Evolutionary conservation across 176 grass and related monocot genomes (phyloP).

Genomic region (Bolboschoenus planiculmis): DNA sequence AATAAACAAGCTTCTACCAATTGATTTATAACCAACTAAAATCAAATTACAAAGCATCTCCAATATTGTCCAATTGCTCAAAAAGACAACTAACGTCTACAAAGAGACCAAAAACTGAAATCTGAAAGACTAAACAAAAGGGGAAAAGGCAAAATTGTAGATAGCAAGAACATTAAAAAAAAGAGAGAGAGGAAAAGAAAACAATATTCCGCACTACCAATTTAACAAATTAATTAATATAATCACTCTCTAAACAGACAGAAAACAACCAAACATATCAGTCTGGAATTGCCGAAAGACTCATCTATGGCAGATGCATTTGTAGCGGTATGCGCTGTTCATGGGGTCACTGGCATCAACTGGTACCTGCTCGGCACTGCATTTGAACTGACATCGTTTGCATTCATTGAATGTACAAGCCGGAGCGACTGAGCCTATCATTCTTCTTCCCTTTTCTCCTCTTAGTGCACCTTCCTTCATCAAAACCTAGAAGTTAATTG

Average conservation of each 20-base stretch:
- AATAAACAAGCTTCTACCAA: not conserved
- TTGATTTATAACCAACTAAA: not conserved
- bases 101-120: not conserved
- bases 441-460: constrained; percentile 36
- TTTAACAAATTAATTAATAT: constrained; percentile 14
- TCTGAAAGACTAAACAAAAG: not conserved
- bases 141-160: not conserved
- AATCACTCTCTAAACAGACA: constrained; percentile 18
- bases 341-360: constrained; percentile 84
- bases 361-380: constrained; percentile 78
- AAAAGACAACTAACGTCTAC: not conserved
- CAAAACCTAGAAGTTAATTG: constrained; percentile 26
- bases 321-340: constrained; percentile 96
- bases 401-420: constrained; percentile 89
- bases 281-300: not conserved
- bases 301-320: constrained; percentile 92
- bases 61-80: not conserved
- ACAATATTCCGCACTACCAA: constrained; percentile 21
- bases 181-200: constrained; percentile 9
- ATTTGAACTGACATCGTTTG: constrained; percentile 79
- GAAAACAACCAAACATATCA: not conserved
- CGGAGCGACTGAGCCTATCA: constrained; percentile 83
- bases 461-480: constrained; percentile 24
- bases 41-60: not conserved
- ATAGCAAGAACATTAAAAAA: constrained; percentile 15